Percentiles rank a stretch among this genome's conserved stretches.
These are phyloP conservation scores for Anaeramoeba flamelloides DNA, from an alignment of 78 protist genomes.

Conservation along the genomic window DNA sequence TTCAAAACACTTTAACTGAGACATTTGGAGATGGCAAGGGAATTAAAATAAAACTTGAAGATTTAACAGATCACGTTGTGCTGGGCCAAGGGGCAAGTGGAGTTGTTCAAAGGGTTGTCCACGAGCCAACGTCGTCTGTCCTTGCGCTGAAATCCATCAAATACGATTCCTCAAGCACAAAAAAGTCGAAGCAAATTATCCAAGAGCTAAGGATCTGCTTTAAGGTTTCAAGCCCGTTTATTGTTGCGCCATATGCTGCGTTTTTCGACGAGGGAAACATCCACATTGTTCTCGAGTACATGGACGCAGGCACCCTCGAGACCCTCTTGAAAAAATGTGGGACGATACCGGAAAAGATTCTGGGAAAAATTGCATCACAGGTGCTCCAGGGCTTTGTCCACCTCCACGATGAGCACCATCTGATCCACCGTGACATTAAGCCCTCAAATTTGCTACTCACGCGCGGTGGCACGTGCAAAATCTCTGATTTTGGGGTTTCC, in stretches of 20 bases:
- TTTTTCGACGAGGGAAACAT: slow-evolving; percentile 19
- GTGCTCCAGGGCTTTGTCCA: slow-evolving; percentile 36
- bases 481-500: slow-evolving; percentile 57
- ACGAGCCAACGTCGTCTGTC: slow-evolving; percentile 2
- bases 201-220: slow-evolving; percentile 13
- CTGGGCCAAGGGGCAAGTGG: slow-evolving; percentile 16
- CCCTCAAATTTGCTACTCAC: slow-evolving; percentile 43
- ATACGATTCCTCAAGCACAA: neutral
- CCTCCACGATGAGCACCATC: slow-evolving; percentile 23
- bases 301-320: slow-evolving; percentile 37
- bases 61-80: no score
- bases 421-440: slow-evolving; percentile 25
- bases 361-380: neutral
- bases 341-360: slow-evolving; percentile 6
- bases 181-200: neutral
- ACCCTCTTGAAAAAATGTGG: neutral
- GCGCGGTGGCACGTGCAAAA: slow-evolving; percentile 35
- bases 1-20: no score
- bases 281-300: slow-evolving; percentile 38
- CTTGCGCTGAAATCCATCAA: slow-evolving; percentile 21
- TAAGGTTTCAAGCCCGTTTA: neutral
- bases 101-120: slow-evolving; percentile 8
- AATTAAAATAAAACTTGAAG: no score
- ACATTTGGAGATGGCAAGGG: no score
- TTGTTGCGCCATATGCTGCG: slow-evolving; percentile 32